Percentiles rank a stretch among this genome's conserved stretches.
These are phyloP conservation scores for Xylaria hypoxylon DNA, from an alignment of 2,329 filamentous ascomycete genomes.

Conservation along the genomic window DNA sequence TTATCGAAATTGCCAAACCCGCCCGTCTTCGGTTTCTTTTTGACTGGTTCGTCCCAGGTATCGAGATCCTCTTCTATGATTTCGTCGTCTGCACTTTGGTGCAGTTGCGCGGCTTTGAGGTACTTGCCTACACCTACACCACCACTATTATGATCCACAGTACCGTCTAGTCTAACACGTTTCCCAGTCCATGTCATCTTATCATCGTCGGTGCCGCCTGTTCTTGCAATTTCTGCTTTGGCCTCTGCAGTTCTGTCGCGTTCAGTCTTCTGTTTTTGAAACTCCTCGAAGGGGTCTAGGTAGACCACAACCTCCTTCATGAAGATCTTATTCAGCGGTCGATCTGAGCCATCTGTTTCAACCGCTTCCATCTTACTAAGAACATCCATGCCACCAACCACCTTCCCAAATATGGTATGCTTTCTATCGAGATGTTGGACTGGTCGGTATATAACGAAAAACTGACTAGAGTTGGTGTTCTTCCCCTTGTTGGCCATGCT, in stretches of 20 bases:
- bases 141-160: slow-evolving; percentile 59
- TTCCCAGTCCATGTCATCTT: slow-evolving; percentile 97
- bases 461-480: slow-evolving; percentile 95
- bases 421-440: slow-evolving; percentile 91
- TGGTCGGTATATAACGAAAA: slow-evolving; percentile 90
- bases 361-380: slow-evolving; percentile 81
- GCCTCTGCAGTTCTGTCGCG: slow-evolving; percentile 68
- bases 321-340: slow-evolving; percentile 80
- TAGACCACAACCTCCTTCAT: slow-evolving; percentile 89
- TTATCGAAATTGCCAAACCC: slow-evolving; percentile 96
- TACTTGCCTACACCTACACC: slow-evolving; percentile 79
- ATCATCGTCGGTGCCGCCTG: slow-evolving; percentile 86
- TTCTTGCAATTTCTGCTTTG: slow-evolving; percentile 70
- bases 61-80: slow-evolving; percentile 71
- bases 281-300: slow-evolving; percentile 95
- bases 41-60: slow-evolving; percentile 75
- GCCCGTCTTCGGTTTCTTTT: slow-evolving; percentile 82
- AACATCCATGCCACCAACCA: slow-evolving; percentile 80
- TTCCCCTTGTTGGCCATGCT: slow-evolving; percentile 99
- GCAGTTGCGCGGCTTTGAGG: slow-evolving; percentile 69
- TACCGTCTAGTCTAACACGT: slow-evolving; percentile 77
- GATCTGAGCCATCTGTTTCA: slow-evolving; percentile 78
- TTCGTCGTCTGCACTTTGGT: slow-evolving; percentile 63
- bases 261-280: slow-evolving; percentile 78
- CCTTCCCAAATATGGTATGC: slow-evolving; percentile 93